phyloP scores from a whole-genome alignment of 2,329 filamentous ascomycete species.

The Sphaerulina musiva region DNA sequence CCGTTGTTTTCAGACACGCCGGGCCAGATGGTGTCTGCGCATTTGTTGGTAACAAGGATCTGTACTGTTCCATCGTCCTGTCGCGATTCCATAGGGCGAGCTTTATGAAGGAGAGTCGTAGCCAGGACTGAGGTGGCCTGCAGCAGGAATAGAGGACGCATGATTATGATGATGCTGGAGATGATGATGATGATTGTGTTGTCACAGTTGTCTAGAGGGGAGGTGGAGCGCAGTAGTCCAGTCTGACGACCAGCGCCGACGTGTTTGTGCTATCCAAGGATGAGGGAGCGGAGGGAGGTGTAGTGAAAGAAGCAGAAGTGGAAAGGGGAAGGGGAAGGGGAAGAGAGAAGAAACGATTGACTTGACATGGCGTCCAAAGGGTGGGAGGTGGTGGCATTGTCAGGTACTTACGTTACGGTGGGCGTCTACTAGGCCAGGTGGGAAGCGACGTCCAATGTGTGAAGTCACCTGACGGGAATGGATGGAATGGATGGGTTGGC shows the following conservation, averaged over 20 bases:
- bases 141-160: not conserved
- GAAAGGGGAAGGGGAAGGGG: no score
- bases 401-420: not conserved
- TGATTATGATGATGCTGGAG: not conserved
- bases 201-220: not conserved
- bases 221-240: not conserved
- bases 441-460: not conserved
- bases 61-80: constrained; percentile 36
- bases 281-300: not conserved
- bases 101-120: not conserved
- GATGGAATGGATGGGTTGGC: constrained; percentile 1
- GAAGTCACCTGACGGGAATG: not conserved
- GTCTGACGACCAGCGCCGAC: constrained; percentile 6
- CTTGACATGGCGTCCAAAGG: not conserved
- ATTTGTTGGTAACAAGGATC: constrained; percentile 65
- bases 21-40: constrained; percentile 66
- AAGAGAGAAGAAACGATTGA: not conserved
- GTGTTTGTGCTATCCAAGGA: not conserved
- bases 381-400: not conserved
- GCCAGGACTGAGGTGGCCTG: not conserved
- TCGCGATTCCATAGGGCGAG: not conserved
- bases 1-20: constrained; percentile 63
- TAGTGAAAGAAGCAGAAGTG: not conserved
- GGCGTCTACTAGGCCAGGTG: not conserved
- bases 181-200: not conserved